phyloP scores from a whole-genome alignment of 164 flowering plant genomes.

The Akebia trifoliata region DNA sequence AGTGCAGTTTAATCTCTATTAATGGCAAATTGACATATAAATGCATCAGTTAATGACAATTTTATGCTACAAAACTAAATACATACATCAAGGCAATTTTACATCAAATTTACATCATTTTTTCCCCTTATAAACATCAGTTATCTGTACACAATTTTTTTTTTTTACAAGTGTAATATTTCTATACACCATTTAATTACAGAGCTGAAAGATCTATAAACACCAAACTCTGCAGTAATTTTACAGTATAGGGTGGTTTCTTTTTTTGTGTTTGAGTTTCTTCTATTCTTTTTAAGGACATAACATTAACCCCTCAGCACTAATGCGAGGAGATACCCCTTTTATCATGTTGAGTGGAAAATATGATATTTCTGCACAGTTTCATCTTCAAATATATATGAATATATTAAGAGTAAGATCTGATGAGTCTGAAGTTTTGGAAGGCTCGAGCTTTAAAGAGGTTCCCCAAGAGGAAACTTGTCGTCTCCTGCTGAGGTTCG shows the following conservation, averaged over 20 bases:
- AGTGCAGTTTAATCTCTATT: too few species aligned
- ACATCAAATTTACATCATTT: conserved; percentile 3
- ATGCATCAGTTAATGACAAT: neutral
- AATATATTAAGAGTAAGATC: conserved; percentile 43
- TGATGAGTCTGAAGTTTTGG: conserved; percentile 44
- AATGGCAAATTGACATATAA: neutral
- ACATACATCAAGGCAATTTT: neutral
- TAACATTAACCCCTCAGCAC: neutral
- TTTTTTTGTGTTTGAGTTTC: conserved; percentile 2
- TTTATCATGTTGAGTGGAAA: conserved; percentile 4
- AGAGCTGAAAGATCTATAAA: conserved; percentile 4
- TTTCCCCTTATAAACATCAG: neutral
- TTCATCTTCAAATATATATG: conserved; percentile 3
- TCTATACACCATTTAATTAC: conserved; percentile 18
- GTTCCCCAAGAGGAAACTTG: conserved; percentile 54
- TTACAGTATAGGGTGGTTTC: conserved; percentile 14
- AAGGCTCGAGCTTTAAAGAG: conserved; percentile 51
- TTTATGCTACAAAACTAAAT: neutral
- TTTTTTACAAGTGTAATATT: conserved; percentile 14
- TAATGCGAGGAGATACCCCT: conserved; percentile 1
- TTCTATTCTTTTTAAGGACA: conserved; percentile 2
- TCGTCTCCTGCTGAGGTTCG: conserved; percentile 38
- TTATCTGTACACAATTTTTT: conserved; percentile 7
- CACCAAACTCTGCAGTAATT: conserved; percentile 2
- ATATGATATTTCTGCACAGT: conserved; percentile 16